Evolutionary conservation across 129 eudicot genomes (phyloP), one percentile per base, ranked within the genome.

Genomic region (Flaveria ramosissima): DNA sequence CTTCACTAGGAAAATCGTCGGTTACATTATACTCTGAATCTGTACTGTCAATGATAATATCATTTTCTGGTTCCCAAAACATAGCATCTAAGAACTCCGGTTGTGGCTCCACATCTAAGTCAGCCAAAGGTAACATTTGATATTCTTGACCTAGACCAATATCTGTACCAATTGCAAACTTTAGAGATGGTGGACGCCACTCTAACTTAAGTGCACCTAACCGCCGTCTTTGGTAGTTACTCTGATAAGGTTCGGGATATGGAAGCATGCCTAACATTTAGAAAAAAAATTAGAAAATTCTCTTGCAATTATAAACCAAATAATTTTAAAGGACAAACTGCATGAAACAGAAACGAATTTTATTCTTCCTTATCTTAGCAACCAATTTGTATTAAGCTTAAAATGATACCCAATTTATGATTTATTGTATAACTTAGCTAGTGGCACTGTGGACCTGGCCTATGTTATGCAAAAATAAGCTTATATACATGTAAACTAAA

Each of bases 231-330:
- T 95, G 99, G 85, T 91, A 95, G 53, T 60, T 83, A 79, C 86
- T 91, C 75, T 95, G 99, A 78, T 91, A 95, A 21, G 99, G 99
- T 76, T 95, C 99, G 2, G 92, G 84, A 73, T 92, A 95, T 46
- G 99, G 99, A 77, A 91, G 84, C 97, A 95, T 87, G 87, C 97
- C 97, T 95, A 79, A 20, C 77, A 73, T 65, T 72, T 19, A 47
- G 63, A 77, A 60, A 3, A 65, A 45, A 67, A 73, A 26, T 78
- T 23, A 68, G 63, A 78, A 66, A 26, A 53, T 3, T 26, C 55
- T 55, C 14, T 74, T 41, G 59, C 6, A 73, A 26, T 26, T 48
- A 14, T 52, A 53, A 17, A 77, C 41, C 26, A 78, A 48, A 32
- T n/a, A 4, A 69, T 17, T 24, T 10, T 60, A 36, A 13, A 41